Conservation (phyloP, 2,329 filamentous ascomycete species). For the Pseudogymnoascus sp. region DNA sequence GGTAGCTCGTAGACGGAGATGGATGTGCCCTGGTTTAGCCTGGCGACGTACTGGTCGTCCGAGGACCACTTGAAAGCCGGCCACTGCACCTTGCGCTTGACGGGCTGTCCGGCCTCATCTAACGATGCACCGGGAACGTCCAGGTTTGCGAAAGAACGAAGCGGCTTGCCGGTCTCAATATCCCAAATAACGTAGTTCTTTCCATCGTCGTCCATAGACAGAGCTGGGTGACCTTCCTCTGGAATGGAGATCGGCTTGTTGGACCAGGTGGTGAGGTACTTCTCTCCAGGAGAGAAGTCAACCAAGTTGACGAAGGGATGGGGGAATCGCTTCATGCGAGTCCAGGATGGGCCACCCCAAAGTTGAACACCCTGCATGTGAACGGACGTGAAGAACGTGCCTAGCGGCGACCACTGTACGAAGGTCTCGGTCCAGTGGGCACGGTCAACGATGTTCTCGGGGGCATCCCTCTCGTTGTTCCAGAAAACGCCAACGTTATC, state of each 20-base stretch:
- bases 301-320: conserved; percentile 94
- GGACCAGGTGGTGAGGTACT: conserved; percentile 94
- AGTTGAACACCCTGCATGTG: conserved; percentile 95
- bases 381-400: conserved; percentile 89
- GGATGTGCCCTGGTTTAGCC: conserved; percentile 78
- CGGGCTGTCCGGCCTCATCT: conserved; percentile 56
- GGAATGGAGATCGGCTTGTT: conserved; percentile 88
- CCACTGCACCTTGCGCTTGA: conserved; percentile 94
- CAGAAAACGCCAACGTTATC: conserved; percentile 93
- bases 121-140: conserved; percentile 62
- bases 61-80: conserved; percentile 99
- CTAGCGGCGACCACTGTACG: conserved; percentile 93
- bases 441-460: conserved; percentile 84
- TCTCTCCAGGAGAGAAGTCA: conserved; percentile 90
- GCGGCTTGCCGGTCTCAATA: conserved; percentile 77
- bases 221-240: conserved; percentile 75
- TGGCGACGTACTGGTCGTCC: conserved; percentile 93
- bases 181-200: conserved; percentile 99
- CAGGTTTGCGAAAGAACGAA: conserved; percentile 89
- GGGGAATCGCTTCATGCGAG: conserved; percentile 83
- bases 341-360: conserved; percentile 89
- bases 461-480: conserved; percentile 92
- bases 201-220: conserved; percentile 88
- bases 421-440: conserved; percentile 98
- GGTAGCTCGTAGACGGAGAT: conserved; percentile 90